phyloP scores from a whole-genome alignment of 805 yeast species.

The Lipomyces spencermartinsiae region DNA sequence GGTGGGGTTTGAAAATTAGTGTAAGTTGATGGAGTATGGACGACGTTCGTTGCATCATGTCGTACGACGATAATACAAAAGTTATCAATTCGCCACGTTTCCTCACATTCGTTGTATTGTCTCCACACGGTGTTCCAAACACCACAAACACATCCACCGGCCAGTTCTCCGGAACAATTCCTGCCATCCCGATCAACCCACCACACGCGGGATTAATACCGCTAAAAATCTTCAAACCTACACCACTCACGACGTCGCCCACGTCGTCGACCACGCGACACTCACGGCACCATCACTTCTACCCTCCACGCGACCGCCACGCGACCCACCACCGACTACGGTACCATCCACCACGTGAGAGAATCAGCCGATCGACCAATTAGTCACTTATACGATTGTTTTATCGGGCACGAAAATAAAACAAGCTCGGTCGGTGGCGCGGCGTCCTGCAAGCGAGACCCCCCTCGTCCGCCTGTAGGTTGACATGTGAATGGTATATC shows the following conservation, averaged over 20 bases:
- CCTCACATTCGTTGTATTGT: no score
- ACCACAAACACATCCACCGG: no score
- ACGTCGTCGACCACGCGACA: neutral
- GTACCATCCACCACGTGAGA: neutral
- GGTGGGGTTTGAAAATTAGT: neutral
- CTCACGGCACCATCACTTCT: neutral
- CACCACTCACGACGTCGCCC: neutral
- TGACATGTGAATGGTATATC: no score
- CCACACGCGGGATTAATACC: neutral
- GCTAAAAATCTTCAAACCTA: neutral
- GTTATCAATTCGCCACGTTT: neutral
- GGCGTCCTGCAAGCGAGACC: no score
- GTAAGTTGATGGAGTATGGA: neutral
- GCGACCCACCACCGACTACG: neutral
- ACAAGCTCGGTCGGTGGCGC: no score
- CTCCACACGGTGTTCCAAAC: no score
- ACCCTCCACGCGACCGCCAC: neutral
- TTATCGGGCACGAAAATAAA: no score
- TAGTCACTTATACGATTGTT: no score
- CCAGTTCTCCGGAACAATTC: neutral
- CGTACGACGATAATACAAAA: neutral
- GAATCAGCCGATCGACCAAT: neutral
- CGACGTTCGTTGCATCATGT: neutral
- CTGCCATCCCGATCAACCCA: neutral
- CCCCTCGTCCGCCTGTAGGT: no score